Evolutionary conservation across 2,329 filamentous ascomycete species (phyloP), one percentile per base, ranked within the genome.

Genomic region (Colletotrichum viniferum): DNA sequence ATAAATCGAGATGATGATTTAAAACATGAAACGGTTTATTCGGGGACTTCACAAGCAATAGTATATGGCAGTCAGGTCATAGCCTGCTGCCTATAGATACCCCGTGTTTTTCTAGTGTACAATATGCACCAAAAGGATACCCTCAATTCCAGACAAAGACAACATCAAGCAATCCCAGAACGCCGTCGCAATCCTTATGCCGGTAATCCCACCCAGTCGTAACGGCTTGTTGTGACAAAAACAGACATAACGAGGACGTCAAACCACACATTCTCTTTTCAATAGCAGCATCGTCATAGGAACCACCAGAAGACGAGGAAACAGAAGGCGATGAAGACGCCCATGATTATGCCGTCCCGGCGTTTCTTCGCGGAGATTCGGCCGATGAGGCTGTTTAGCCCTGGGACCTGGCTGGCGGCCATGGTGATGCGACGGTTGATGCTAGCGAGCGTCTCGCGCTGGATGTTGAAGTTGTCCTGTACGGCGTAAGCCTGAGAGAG

Each of bases 401-500:
- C 97, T 0, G 97, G 97, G 18, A 99, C 94, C 82, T 98, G 94
- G 81, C 94, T 95, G 52, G 96, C 97, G 32, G 96, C 96, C 38
- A 94, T 89, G 6, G 95, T 96, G 84, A 99, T 98, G 77, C 96
- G 90, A 77, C 96, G 89, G 84, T 98, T 98, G 81, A 99, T 96
- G 83, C 91, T 97, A 60, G 93, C 91, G 77, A 99, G 86, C 30
- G 94, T 96, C 88, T 98, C 96, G 76, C 96, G 90, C 88, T 99
- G 97, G 71, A 96, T 81, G 16, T 91, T 89, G 83, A 99, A 98
- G 84, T 90, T 96, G 86, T 98, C 96, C 83, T 98, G 97, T 69
- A 98, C 95, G 13, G 96, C 96, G 86, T 99, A 99, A 9, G 97
- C 97, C 87, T 98, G 97, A 82, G 94, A 96, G 75, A 99, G 89